Evolutionary conservation across 345 rosid species (phyloP).

Genomic region (Corymbia maculata): DNA sequence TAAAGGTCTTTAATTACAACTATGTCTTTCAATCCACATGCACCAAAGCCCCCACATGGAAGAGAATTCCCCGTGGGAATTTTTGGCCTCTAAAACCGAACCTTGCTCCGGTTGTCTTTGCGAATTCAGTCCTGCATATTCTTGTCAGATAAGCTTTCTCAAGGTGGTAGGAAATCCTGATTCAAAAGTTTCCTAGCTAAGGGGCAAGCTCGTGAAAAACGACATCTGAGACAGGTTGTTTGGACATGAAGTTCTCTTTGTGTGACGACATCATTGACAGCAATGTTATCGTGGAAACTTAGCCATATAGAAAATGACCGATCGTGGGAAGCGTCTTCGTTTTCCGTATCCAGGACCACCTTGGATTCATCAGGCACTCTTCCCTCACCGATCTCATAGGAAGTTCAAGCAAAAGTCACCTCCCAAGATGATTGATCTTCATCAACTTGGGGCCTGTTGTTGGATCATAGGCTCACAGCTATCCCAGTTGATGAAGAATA

Average conservation of each 20-base stretch:
- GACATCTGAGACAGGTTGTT: neutral
- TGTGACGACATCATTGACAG: neutral
- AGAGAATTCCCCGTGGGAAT: neutral
- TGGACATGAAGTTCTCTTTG: neutral
- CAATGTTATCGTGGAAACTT: neutral
- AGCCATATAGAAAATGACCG: neutral
- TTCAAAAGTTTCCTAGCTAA: neutral
- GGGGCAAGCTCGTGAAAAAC: neutral
- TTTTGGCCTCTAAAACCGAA: neutral
- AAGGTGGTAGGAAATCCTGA: neutral
- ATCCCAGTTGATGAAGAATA: too few species aligned
- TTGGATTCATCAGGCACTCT: neutral
- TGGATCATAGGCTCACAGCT: too few species aligned
- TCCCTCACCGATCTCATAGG: neutral
- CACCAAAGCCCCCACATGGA: neutral
- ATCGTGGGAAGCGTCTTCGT: neutral
- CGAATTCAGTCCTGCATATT: neutral
- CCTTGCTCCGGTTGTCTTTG: neutral
- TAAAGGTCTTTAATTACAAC: accelerated
- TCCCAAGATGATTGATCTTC: too few species aligned
- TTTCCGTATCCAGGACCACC: neutral
- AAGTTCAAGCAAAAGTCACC: too few species aligned
- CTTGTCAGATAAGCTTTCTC: neutral
- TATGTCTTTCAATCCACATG: neutral
- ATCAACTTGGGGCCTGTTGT: too few species aligned